Base-by-base conservation (phyloP, 2,329 filamentous ascomycete genomes). In the Curvularia lunata region DNA sequence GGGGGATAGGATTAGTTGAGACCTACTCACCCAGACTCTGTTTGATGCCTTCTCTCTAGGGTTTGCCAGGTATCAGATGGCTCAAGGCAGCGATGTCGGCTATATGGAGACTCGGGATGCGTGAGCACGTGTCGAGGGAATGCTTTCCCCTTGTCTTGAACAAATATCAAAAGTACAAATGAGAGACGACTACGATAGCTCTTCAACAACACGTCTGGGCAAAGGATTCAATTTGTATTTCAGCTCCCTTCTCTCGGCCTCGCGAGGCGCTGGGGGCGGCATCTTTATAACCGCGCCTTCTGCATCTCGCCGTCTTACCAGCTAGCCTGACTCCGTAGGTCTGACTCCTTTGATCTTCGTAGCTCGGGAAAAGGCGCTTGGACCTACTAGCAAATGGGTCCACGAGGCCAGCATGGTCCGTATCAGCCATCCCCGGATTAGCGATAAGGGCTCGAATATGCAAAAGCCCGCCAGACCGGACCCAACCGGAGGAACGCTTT, bases 391-490 rank as follows among this genome's bases (percentile, higher is more conserved):
- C 8, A 32, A 40, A 40, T 43, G 40, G 48, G 48, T 4, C 48
- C 48, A 4, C 19, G 18, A 48, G 45, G 19, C 37, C 38, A 28
- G 28, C 18, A 42, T 32, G 48, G 18, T 42, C 40, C 48, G 37
- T 51, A 32, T 30, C 38, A 27, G 13, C 16, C 41, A 25, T 13
- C 41, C 50, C 50, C 50, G 50, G 50, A 52, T 52, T 52, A 45
- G 50, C 28, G 50, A 52, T 52, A 52, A 52, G 50, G 28, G n/a
- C 40, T 25, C 4, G 16, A 10, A 30, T 13, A 37, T 25, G 21
- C 50, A 37, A 8, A 41, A 37, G 50, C 40, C 16, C n/a, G 41
- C 45, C 40, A 9, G 30, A 34, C 30, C 41, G 50, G 41, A 21
- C 28, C 47, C 40, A 52, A 45, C 50, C 40, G 25, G 16, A 52